Evolutionary conservation across 1,139 yeast genomes (phyloP).

Genomic region (Hemisphaericaspora xylofermentans): DNA sequence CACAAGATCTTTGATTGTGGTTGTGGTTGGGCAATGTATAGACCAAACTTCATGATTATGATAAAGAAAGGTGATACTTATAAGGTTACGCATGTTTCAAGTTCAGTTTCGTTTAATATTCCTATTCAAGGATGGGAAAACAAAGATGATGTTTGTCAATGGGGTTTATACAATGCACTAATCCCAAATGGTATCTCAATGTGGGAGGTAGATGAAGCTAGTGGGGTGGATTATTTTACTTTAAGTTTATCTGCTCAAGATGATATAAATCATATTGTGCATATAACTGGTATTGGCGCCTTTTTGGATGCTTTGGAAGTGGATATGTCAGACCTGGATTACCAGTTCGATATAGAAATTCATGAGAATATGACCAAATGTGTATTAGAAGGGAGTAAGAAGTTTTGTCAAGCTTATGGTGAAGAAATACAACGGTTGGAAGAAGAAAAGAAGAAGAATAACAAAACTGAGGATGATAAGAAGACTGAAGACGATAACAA

Average conservation of each 20-base stretch:
- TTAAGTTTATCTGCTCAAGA: not conserved
- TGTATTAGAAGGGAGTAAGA: slow-evolving; percentile 16
- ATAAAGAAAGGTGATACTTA: slow-evolving; percentile 22
- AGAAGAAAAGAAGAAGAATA: too few species aligned
- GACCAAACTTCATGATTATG: slow-evolving; percentile 35
- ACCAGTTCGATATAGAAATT: not conserved
- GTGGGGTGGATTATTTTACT: not conserved
- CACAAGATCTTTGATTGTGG: slow-evolving; percentile 38
- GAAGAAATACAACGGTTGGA: slow-evolving; percentile 5
- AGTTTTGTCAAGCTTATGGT: slow-evolving; percentile 19
- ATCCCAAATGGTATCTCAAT: not conserved
- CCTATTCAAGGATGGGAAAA: slow-evolving; percentile 37
- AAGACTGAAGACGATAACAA: too few species aligned
- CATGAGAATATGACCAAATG: slow-evolving; percentile 10
- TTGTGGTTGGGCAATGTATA: slow-evolving; percentile 35
- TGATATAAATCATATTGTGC: not conserved
- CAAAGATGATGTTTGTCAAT: slow-evolving; percentile 5
- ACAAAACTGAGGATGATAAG: too few species aligned
- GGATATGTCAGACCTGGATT: not conserved
- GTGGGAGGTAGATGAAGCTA: not conserved
- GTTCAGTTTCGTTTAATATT: slow-evolving; percentile 36
- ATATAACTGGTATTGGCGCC: not conserved
- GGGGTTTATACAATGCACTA: not conserved
- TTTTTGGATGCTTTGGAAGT: not conserved
- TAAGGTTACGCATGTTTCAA: slow-evolving; percentile 31